Base-by-base conservation (phyloP, 208 protist species). In the Trypanosoma theileri region DNA sequence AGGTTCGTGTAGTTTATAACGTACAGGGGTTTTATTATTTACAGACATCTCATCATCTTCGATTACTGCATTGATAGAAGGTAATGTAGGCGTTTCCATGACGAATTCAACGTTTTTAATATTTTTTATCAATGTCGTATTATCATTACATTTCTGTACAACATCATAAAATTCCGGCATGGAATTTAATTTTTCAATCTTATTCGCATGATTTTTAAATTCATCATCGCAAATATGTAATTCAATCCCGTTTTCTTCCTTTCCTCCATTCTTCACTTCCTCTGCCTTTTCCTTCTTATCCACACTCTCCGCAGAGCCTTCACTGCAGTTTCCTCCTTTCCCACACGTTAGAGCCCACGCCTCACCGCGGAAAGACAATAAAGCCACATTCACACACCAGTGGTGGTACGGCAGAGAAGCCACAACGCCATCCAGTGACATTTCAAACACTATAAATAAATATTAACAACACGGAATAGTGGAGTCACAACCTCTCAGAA, bases 281-380 rank as follows among this genome's bases (percentile, higher is more conserved):
- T 16, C 44, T 21, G 3, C n/a, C 9, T n/a, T 41, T 17, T 46
- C 52, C 42, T 22, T 28, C 7, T 41, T 16, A 41, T 44, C 59
- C 17, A 21, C 17, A 31, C 19, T 28, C 12, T 55, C 28, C 6
- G 28, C 28, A 35, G 28, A 35, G 28, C 1, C 28, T 35, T 35
- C 28, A 6, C 28, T 35, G 11, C 4, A 4, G 14, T 40, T 9
- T n/a, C n/a, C 12, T n/a, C n/a, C 31, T 0, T 59, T 21, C 11
- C 17, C 31, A 55, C 24, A 26, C 6, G 59, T 63, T 45, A 93
- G 67, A 0, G 88, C 85, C 88, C 85, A 94, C 44, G 82, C 77
- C 73, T 94, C 88, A 0, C 84, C 85, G 0, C 63, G 61, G 59
- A 94, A 94, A 41, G 85, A 89, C 77, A 92, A 85, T 31, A 94